Percentiles rank a stretch among this genome's conserved stretches.
Conservation (phyloP, 179 eudicot species). For the Carnegiea gigantea region DNA sequence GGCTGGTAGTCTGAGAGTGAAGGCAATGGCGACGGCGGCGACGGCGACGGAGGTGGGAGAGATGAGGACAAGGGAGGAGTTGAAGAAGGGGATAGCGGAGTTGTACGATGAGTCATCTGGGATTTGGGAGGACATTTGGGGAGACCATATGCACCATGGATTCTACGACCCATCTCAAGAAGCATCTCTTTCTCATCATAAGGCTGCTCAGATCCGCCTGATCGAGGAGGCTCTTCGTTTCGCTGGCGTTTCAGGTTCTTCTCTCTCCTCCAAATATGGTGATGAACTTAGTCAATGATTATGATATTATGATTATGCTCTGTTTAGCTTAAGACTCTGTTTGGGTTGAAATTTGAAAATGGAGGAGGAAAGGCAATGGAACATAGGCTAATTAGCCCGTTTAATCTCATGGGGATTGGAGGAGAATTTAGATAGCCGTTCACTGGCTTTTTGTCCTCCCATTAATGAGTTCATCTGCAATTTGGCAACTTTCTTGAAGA, state of each 20-base stretch:
- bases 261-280: neutral
- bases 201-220: slow-evolving; percentile 81
- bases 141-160: slow-evolving; percentile 92
- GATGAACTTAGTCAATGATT: too few species aligned
- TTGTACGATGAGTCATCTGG: slow-evolving; percentile 78
- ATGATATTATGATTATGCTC: too few species aligned
- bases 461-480: too few species aligned
- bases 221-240: slow-evolving; percentile 69
- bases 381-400: too few species aligned
- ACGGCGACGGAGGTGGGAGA: neutral
- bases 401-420: too few species aligned
- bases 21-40: neutral
- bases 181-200: slow-evolving; percentile 53
- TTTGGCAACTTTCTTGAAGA: too few species aligned
- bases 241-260: slow-evolving; percentile 49
- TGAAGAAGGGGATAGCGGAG: slow-evolving; percentile 69
- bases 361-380: too few species aligned
- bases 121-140: slow-evolving; percentile 83
- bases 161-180: slow-evolving; percentile 43
- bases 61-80: slow-evolving; percentile 23
- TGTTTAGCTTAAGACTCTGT: too few species aligned
- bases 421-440: too few species aligned
- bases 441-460: too few species aligned
- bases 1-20: neutral
- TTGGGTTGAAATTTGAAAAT: too few species aligned